phyloP scores from a whole-genome alignment of 1,139 yeast species.

The Suhomyces yuchorum region DNA sequence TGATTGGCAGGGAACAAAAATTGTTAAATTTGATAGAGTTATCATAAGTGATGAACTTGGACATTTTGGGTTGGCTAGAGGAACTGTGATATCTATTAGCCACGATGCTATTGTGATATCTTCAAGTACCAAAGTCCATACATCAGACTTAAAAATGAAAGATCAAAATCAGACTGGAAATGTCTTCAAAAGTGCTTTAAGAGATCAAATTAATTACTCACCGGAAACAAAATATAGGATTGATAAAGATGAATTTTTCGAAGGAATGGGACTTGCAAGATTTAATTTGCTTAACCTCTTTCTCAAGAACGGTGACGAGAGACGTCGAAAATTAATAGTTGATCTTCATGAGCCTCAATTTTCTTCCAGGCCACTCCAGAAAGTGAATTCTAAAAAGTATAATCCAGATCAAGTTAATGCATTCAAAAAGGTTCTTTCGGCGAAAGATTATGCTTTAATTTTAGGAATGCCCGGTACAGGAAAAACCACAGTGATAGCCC shows the following conservation, averaged over 20 bases:
- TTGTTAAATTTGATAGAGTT: constrained; percentile 56
- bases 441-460: constrained; percentile 77
- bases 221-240: constrained; percentile 53
- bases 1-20: constrained; percentile 35
- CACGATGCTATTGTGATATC: constrained; percentile 41
- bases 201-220: constrained; percentile 3
- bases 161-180: constrained; percentile 34
- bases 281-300: constrained; percentile 73
- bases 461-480: constrained; percentile 99
- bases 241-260: constrained; percentile 78
- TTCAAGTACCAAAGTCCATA: constrained; percentile 55
- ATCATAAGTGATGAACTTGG: constrained; percentile 81
- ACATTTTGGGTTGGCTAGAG: constrained; percentile 72
- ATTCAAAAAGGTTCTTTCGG: constrained; percentile 59
- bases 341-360: constrained; percentile 51
- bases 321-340: constrained; percentile 61
- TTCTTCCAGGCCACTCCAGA: constrained; percentile 23
- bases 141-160: constrained; percentile 38
- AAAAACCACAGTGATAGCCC: constrained; percentile 88
- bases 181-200: constrained; percentile 39
- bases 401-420: constrained; percentile 76
- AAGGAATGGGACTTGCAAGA: constrained; percentile 76
- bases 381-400: constrained; percentile 27
- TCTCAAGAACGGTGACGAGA: constrained; percentile 52
- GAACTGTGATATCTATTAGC: constrained; percentile 51